phyloP scores from a whole-genome alignment of 1,139 yeast genomes.

The Lodderomyces jiufengensis region DNA sequence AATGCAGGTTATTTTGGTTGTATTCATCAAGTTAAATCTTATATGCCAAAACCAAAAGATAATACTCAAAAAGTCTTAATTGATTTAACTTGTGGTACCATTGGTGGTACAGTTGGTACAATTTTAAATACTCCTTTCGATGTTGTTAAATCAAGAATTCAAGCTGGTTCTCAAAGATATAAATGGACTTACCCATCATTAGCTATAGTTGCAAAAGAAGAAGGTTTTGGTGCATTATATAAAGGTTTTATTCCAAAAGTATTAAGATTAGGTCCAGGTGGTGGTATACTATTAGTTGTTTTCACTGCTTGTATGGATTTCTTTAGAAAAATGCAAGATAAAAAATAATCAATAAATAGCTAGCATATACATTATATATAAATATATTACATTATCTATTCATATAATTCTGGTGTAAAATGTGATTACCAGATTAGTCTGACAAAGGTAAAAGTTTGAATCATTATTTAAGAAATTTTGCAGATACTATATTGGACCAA shows the following conservation, averaged over 20 bases:
- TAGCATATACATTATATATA: too few species aligned
- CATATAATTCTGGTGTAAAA: too few species aligned
- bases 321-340: slow-evolving; percentile 63
- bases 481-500: too few species aligned
- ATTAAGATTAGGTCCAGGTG: slow-evolving; percentile 97
- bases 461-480: too few species aligned
- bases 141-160: slow-evolving; percentile 96
- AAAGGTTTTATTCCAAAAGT: slow-evolving; percentile 98
- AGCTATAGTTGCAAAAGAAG: slow-evolving; percentile 75
- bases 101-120: slow-evolving; percentile 97
- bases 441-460: too few species aligned
- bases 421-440: too few species aligned
- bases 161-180: slow-evolving; percentile 82
- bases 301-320: slow-evolving; percentile 94
- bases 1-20: slow-evolving; percentile 98
- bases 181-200: slow-evolving; percentile 90
- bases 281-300: slow-evolving; percentile 94
- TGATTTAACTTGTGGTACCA: slow-evolving; percentile 86
- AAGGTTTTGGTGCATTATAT: slow-evolving; percentile 83
- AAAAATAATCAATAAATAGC: slow-evolving; percentile 11
- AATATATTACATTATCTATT: too few species aligned
- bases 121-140: slow-evolving; percentile 93
- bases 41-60: slow-evolving; percentile 75
- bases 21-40: slow-evolving; percentile 77
- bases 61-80: slow-evolving; percentile 71